These are phyloP conservation scores for Trichoderma parareesei DNA, from an alignment of 495 filamentous ascomycete species.

Conservation along the genomic window DNA sequence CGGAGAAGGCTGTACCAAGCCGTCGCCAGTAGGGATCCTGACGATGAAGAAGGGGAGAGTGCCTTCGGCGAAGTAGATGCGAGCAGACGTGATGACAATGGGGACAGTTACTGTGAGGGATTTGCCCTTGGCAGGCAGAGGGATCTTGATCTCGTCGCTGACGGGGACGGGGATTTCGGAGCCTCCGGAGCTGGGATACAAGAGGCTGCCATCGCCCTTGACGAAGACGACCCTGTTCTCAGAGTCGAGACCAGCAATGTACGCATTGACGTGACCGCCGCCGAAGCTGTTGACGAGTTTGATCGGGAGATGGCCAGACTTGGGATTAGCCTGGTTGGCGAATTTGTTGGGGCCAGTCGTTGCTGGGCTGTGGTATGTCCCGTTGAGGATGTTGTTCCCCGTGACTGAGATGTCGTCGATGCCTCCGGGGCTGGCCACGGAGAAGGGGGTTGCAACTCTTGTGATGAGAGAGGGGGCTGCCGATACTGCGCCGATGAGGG, in stretches of 20 bases:
- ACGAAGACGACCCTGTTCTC: conserved; percentile 27
- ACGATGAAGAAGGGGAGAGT: conserved; percentile 34
- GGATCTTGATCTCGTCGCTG: conserved; percentile 21
- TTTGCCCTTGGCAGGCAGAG: conserved; percentile 25
- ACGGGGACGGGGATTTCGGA: conserved; percentile 23
- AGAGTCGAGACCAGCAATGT: conserved; percentile 28
- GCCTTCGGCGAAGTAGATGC: conserved; percentile 35
- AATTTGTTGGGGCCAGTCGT: neutral
- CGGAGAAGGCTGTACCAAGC: conserved; percentile 34
- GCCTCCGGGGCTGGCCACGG: neutral
- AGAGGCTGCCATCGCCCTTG: conserved; percentile 25
- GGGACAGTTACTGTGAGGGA: conserved; percentile 32
- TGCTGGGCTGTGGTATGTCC: neutral
- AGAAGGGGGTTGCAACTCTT: neutral
- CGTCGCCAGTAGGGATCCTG: conserved; percentile 19
- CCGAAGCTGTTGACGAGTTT: conserved; percentile 35
- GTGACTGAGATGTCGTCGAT: neutral
- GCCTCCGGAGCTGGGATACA: conserved; percentile 24
- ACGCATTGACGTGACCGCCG: conserved; percentile 27
- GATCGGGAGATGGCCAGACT: neutral
- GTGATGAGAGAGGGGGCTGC: neutral
- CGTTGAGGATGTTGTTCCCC: neutral
- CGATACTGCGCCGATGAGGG: neutral
- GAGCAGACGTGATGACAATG: conserved; percentile 29
- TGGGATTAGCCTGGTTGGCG: neutral